These are phyloP conservation scores for Stagonosporopsis vannaccii DNA, from an alignment of 2,329 filamentous ascomycete species.

Conservation along the genomic window DNA sequence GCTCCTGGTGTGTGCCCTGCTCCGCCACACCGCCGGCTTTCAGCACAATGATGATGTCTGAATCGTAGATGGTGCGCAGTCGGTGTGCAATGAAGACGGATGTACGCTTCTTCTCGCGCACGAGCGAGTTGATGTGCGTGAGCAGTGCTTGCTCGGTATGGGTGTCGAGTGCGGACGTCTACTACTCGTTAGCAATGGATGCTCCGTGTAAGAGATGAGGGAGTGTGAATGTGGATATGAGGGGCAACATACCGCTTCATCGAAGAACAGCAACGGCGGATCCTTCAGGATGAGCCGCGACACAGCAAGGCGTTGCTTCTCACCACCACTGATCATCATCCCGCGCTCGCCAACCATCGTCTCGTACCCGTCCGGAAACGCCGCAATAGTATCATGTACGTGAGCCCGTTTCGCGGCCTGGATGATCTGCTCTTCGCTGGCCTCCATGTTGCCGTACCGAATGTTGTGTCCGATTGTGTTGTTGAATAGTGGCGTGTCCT, in stretches of 20 bases:
- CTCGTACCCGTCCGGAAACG: conserved; percentile 85
- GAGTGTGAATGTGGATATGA: neutral
- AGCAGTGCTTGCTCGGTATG: conserved; percentile 92
- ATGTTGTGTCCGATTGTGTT: conserved; percentile 97
- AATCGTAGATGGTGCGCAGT: conserved; percentile 90
- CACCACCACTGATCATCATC: conserved; percentile 95
- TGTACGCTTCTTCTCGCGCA: conserved; percentile 86
- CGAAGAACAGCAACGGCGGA: conserved; percentile 89
- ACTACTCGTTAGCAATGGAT: neutral
- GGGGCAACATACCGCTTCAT: conserved; percentile 73
- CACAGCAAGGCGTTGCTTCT: conserved; percentile 90
- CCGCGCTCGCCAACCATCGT: conserved; percentile 94
- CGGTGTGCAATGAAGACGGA: conserved; percentile 96
- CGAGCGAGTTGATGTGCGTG: conserved; percentile 89
- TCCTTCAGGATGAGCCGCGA: conserved; percentile 87
- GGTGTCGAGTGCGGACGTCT: conserved; percentile 87
- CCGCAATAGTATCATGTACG: conserved; percentile 76
- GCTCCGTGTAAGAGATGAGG: neutral
- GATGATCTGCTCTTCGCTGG: conserved; percentile 73
- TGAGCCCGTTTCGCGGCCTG: conserved; percentile 82
- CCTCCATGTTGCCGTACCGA: conserved; percentile 84
- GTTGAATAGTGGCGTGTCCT: conserved; percentile 97
- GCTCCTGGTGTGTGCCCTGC: conserved; percentile 82
- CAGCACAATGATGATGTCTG: conserved; percentile 88
- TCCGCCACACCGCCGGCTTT: conserved; percentile 86